These are phyloP conservation scores for Erysimum cheiri DNA, from an alignment of 441 rosid species.

Conservation along the genomic window DNA sequence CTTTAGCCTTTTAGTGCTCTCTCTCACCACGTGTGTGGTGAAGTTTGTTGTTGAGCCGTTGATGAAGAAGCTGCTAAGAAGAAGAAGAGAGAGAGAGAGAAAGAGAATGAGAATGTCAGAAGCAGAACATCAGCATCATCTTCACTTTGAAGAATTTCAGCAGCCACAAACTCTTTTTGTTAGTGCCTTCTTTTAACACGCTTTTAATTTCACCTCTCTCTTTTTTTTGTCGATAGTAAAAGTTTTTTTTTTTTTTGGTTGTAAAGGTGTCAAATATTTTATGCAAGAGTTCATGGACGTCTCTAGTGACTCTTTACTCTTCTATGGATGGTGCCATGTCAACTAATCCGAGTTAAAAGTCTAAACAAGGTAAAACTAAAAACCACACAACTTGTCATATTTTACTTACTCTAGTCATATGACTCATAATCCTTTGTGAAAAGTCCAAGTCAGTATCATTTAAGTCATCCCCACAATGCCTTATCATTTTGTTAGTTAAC, in stretches of 20 bases:
- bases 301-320: conserved; percentile 12
- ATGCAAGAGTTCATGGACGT: background rate
- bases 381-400: background rate
- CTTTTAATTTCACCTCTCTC: too few species aligned
- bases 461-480: background rate
- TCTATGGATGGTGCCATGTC: conserved; percentile 28
- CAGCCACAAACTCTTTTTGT: conserved; percentile 31
- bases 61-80: conserved; percentile 6
- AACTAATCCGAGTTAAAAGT: conserved; percentile 11
- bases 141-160: conserved; percentile 25
- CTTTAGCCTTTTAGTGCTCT: conserved; percentile 24
- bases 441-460: background rate
- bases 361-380: background rate
- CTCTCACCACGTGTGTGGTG: conserved; percentile 29
- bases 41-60: conserved; percentile 1
- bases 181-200: conserved; percentile 17
- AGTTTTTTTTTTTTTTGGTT: too few species aligned
- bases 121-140: conserved; percentile 30
- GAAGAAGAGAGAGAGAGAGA: conserved; percentile 11
- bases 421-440: background rate
- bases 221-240: background rate
- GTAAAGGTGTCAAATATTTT: background rate
- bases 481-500: conserved; percentile 32
- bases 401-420: background rate
- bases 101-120: conserved; percentile 23